A percentile compares a stretch with the other conserved stretches of the same genome.
phyloP scores from a whole-genome alignment of 345 rosid genomes.

The Aquilaria yunnanensis region DNA sequence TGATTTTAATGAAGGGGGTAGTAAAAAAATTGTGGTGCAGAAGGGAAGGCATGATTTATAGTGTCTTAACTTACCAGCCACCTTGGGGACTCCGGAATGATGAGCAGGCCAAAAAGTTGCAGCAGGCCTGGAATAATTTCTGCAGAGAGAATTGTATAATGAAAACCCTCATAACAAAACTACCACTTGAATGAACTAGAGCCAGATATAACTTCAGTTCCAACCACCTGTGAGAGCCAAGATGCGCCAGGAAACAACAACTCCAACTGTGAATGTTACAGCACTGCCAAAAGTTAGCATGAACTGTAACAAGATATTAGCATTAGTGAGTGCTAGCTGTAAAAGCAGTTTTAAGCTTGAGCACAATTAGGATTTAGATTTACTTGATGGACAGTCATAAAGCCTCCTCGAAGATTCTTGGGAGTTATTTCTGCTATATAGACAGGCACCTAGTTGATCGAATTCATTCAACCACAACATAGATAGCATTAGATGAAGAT shows the following conservation, averaged over 20 bases:
- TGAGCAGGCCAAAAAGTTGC: slow-evolving; percentile 31
- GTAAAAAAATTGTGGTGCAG: too few relatives aligned
- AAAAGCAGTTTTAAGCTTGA: too few relatives aligned
- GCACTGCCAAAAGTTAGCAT: slow-evolving; percentile 10
- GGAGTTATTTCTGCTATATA: slow-evolving; percentile 51
- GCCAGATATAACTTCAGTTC: too few relatives aligned
- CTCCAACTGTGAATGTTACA: slow-evolving; percentile 30
- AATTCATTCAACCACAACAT: background rate
- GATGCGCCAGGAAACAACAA: slow-evolving; percentile 39
- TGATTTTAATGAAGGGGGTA: too few relatives aligned
- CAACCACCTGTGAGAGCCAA: slow-evolving; percentile 33
- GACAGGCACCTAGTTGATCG: slow-evolving; percentile 24
- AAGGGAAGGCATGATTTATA: too few relatives aligned
- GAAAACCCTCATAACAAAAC: background rate
- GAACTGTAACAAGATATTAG: background rate
- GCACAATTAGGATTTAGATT: background rate
- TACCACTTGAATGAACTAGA: too few relatives aligned
- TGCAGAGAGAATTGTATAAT: slow-evolving; percentile 1
- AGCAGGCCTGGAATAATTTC: slow-evolving; percentile 32
- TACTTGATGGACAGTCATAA: slow-evolving; percentile 11
- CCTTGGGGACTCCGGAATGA: slow-evolving; percentile 55
- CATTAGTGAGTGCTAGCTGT: background rate
- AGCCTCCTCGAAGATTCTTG: slow-evolving; percentile 34
- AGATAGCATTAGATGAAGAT: background rate
- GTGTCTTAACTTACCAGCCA: slow-evolving; percentile 33